Evolutionary conservation across 176 grass and related monocot genomes (phyloP).

Genomic region (Puya raimondii): DNA sequence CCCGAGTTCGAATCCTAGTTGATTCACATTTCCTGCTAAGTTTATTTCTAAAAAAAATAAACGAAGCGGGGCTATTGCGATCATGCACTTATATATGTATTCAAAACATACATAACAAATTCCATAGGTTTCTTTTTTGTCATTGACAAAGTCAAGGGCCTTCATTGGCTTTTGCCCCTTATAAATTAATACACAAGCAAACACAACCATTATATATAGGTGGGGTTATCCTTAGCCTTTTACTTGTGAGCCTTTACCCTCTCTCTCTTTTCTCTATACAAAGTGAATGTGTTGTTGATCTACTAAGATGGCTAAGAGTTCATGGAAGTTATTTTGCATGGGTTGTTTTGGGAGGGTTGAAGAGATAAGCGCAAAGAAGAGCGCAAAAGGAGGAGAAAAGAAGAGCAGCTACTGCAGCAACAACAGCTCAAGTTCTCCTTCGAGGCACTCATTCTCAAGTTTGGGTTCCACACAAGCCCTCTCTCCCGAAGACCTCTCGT

Average conservation of each 20-base stretch:
- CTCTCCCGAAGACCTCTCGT: slow-evolving; percentile 64
- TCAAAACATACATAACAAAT: too few species aligned
- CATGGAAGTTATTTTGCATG: not conserved
- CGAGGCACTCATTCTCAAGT: slow-evolving; percentile 47
- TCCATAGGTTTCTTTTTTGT: not conserved
- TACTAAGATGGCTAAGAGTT: not conserved
- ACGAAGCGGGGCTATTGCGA: too few species aligned
- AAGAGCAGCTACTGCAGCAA: not conserved
- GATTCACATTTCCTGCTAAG: too few species aligned
- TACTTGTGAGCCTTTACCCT: too few species aligned
- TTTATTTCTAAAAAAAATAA: too few species aligned
- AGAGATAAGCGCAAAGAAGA: not conserved
- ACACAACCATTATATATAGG: not conserved
- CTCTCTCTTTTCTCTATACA: too few species aligned
- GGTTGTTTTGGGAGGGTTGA: not conserved
- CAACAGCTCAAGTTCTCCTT: not conserved
- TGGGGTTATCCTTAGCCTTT: too few species aligned
- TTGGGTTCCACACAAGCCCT: slow-evolving; percentile 33
- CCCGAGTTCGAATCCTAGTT: too few species aligned
- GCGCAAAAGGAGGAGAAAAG: not conserved
- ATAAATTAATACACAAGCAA: not conserved
- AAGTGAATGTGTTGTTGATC: not conserved
- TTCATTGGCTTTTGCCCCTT: too few species aligned
- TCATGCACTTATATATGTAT: too few species aligned
- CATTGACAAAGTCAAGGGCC: not conserved